A percentile compares a stretch with the other conserved stretches of the same genome.
Evolutionary conservation across 495 filamentous ascomycete species (phyloP).

Genomic region (Aspergillus baeticus): DNA sequence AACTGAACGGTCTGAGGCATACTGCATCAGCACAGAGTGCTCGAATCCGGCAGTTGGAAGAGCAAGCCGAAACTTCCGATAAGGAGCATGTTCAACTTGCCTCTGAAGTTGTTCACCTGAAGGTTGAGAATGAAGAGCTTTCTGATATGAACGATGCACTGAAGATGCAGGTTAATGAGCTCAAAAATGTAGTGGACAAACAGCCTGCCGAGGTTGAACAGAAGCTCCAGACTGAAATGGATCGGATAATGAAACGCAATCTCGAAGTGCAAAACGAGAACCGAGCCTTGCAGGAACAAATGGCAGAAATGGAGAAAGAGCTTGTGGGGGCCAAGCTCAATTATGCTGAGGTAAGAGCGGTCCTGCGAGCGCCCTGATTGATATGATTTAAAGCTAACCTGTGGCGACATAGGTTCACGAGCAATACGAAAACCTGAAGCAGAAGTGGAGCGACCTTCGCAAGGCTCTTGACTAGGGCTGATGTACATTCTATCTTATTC

Average conservation of each 20-base stretch:
- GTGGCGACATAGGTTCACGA: conserved; percentile 38
- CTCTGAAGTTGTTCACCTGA: conserved; percentile 82
- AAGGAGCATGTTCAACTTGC: conserved; percentile 91
- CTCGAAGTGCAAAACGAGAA: conserved; percentile 95
- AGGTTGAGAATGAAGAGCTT: conserved; percentile 90
- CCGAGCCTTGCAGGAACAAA: conserved; percentile 78
- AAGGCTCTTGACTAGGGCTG: conserved; percentile 54
- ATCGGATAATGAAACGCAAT: conserved; percentile 88
- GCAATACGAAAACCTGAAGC: conserved; percentile 73
- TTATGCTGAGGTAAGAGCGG: conserved; percentile 75
- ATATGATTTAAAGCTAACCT: conserved; percentile 10
- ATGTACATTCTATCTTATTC: conserved; percentile 32
- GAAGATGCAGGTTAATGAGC: conserved; percentile 75
- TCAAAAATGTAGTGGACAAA: conserved; percentile 79
- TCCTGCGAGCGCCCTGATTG: background rate
- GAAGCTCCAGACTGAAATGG: conserved; percentile 80
- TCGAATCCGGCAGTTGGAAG: conserved; percentile 80
- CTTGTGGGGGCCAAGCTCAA: conserved; percentile 93
- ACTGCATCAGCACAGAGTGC: conserved; percentile 60
- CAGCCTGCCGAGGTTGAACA: conserved; percentile 89
- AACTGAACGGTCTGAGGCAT: conserved; percentile 73
- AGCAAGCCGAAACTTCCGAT: conserved; percentile 84
- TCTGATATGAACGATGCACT: conserved; percentile 85
- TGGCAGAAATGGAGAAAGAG: conserved; percentile 91
- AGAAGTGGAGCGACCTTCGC: conserved; percentile 81